phyloP scores from a whole-genome alignment of 2,329 filamentous ascomycete species.

The Akanthomyces uredinophilus region DNA sequence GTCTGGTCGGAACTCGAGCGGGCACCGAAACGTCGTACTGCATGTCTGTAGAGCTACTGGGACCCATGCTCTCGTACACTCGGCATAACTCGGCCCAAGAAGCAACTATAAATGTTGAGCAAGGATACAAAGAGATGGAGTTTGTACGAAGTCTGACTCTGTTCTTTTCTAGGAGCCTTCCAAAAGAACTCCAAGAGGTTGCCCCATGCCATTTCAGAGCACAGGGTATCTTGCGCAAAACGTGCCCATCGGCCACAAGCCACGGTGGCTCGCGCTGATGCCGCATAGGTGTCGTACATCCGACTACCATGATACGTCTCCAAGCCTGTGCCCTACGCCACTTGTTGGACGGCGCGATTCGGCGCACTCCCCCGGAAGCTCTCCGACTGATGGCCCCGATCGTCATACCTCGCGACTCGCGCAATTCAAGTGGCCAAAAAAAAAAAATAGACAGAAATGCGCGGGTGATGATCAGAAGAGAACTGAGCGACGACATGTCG shows the following conservation, averaged over 20 bases:
- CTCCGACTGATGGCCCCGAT: neutral
- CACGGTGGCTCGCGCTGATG: neutral
- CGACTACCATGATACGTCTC: neutral
- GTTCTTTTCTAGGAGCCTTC: too few relatives aligned
- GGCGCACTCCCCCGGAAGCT: neutral
- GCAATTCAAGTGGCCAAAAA: neutral
- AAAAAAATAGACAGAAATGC: neutral
- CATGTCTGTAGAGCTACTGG: too few relatives aligned
- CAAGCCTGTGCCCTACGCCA: neutral
- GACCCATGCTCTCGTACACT: too few relatives aligned
- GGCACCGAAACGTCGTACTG: too few relatives aligned
- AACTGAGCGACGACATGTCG: neutral
- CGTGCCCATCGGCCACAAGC: neutral
- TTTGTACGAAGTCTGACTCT: too few relatives aligned
- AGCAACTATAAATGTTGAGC: too few relatives aligned
- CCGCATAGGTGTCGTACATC: neutral
- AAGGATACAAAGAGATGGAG: too few relatives aligned
- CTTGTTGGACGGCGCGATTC: neutral
- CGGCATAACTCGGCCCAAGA: too few relatives aligned
- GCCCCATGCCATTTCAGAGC: too few relatives aligned
- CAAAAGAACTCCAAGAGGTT: too few relatives aligned
- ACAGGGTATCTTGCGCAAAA: neutral
- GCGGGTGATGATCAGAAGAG: neutral
- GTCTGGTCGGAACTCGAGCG: too few relatives aligned
- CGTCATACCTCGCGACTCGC: neutral